Evolutionary conservation across 148 eudicot species (phyloP).

Genomic region (Rhododendron simsii): DNA sequence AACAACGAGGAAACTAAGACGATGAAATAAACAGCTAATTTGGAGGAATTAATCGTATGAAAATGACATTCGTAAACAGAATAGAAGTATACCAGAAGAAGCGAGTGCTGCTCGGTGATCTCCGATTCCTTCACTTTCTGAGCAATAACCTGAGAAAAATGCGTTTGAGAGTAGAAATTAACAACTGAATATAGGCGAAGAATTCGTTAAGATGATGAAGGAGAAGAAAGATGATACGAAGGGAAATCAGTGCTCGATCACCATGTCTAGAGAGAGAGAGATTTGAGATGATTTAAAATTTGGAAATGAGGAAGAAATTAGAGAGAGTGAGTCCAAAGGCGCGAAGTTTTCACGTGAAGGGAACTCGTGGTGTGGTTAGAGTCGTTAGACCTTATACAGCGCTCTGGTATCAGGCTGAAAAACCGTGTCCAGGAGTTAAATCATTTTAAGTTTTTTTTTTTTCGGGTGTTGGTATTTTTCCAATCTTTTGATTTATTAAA

Average conservation of each 20-base stretch:
- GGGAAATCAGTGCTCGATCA: background rate
- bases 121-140: slow-evolving; percentile 77
- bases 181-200: background rate
- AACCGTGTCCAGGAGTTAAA: background rate
- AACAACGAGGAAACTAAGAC: background rate
- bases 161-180: background rate
- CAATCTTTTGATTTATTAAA: too few species aligned
- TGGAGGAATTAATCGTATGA: too few species aligned
- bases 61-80: too few species aligned
- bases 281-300: background rate
- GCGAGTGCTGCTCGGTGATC: slow-evolving; percentile 88
- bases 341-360: background rate
- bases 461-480: too few species aligned
- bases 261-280: slow-evolving; percentile 1
- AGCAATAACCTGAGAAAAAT: slow-evolving; percentile 49
- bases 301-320: background rate
- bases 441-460: too few species aligned
- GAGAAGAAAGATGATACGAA: background rate
- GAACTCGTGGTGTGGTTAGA: background rate
- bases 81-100: slow-evolving; percentile 51
- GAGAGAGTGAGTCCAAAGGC: background rate
- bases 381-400: background rate
- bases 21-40: too few species aligned
- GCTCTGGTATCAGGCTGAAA: background rate
- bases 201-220: background rate